Evolutionary conservation across 257 asterid genomes (phyloP), one percentile per base, ranked within the genome.

Genomic region (Fraxinus anomala): DNA sequence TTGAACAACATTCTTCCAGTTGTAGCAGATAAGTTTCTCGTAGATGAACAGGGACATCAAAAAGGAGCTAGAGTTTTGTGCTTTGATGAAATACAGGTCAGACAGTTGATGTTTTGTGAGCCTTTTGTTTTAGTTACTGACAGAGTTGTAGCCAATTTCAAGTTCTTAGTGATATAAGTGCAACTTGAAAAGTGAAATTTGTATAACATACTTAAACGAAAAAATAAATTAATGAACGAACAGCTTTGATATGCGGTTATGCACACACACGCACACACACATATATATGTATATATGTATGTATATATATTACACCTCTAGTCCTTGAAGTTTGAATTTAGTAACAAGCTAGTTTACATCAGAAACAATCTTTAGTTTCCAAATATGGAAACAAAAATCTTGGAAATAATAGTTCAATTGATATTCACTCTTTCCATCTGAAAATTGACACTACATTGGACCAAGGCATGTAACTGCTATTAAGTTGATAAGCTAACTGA

Each of bases 71-170:
- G 96, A 81, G 83, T 95, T 81, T 89, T 95, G 77, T 95, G 99
- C 90, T 95, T 93, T 39, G 99, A 95, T 76, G 99, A 95, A 84
- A 88, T 95, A 73, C 99, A 95, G 99, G 99, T 94, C 70, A 21
- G 37, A 28, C 26, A 51, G 61, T 21, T 70, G 54, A 71, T 68
- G 6, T 66, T 73, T 74, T 36, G 39, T 61, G 13, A 51, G 47
- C 54, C 61, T 63, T 8, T 21, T 34, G 54, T 77, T 49, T 63
- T 9, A 63, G 69, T 63, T 63, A 63, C 11, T 23, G 14, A 23
- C 17, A 24, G 13, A 24, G 34, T 63, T 63, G 28, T 63, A 59
- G 68, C 63, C 24, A 54, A 54, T 26, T 30, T 63, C 34, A 63
- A 63, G 14, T 63, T 63, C 69, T 63, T 3, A 11, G 19, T 63